Percentiles rank a stretch among this genome's conserved stretches.
Evolutionary conservation across 352 stramenopile species (phyloP).

Genomic region (Thalassiosira mediterranea): DNA sequence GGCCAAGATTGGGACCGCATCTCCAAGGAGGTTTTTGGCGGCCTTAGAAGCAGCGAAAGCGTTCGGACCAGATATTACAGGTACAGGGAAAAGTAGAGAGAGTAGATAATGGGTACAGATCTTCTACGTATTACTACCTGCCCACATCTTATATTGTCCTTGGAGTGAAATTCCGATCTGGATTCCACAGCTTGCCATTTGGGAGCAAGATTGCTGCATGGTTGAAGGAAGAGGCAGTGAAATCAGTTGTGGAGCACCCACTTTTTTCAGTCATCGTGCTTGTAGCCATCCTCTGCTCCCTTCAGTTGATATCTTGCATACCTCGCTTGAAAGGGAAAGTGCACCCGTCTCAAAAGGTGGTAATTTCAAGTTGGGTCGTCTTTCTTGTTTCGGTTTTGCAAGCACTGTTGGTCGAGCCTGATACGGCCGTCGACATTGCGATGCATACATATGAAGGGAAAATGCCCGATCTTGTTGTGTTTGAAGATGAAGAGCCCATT

Average conservation of each 20-base stretch:
- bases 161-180: constrained; percentile 52
- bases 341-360: constrained; percentile 26
- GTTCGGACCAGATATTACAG: no score
- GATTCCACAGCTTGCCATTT: constrained; percentile 48
- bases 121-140: no score
- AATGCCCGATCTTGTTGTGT: constrained; percentile 52
- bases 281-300: constrained; percentile 25
- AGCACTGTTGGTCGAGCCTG: constrained; percentile 52
- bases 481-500: constrained; percentile 58
- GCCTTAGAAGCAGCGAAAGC: no score
- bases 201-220: constrained; percentile 37
- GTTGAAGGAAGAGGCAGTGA: constrained; percentile 42
- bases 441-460: constrained; percentile 60
- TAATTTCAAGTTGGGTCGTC: constrained; percentile 32
- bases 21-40: no score
- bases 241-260: constrained; percentile 49
- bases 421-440: constrained; percentile 41
- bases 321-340: constrained; percentile 33
- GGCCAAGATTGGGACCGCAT: no score
- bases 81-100: no score
- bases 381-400: constrained; percentile 48
- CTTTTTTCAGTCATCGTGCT: constrained; percentile 48
- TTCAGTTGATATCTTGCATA: constrained; percentile 27
- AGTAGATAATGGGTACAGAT: no score
- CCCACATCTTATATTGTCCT: no score